Base-by-base conservation (phyloP, 2,329 filamentous ascomycete species). In the Pseudogymnoascus sp. region DNA sequence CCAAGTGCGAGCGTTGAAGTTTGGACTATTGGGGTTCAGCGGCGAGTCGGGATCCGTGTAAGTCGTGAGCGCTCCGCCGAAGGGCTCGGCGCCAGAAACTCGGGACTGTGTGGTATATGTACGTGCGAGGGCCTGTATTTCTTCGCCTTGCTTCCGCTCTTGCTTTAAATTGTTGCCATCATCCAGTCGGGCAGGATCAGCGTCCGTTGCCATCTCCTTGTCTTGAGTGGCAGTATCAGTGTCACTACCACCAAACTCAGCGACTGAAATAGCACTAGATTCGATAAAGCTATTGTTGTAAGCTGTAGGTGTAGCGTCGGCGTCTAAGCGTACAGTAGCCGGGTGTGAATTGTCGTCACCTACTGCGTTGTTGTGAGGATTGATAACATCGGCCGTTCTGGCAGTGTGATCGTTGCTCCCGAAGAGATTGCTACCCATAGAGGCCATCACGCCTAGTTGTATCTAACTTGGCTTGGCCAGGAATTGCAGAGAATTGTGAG, bases 1-100 rank as follows among this genome's bases (percentile, higher is more conserved):
- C 84, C 85, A 88, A 34, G 78, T 76, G 39, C 79, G 78, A 16
- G 75, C 79, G 60, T 77, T 80, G 72, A 86, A 86, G 64, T 81
- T 77, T 10, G 74, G 69, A 4, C 80, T 83, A 59, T 72, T 73
- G 2, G 82, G 82, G 71, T 85, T 82, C 26, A 84, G 70, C 1
- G 77, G 75, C 10, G 81, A 83, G 66, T 81, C 73, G 40, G 76
- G 73, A 10, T 68, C 75, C 40, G 75, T 75, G 42, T 34, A 67
- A 45, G 40, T 12, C 18, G 40, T 45, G 18, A 45, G 40, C 40
- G 11, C 40, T 45, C 40, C 12, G 40, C 10, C 40, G 40, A 21
- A 45, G 21, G 40, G 40, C 40, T 45, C 40, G 7, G 40, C 40
- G 5, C 40, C 40, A 45, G 40, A 45, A 21, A 11, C 40, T 21